Evolutionary conservation across 2,329 filamentous ascomycete genomes (phyloP).

Genomic region (Intubia oerlemansii): DNA sequence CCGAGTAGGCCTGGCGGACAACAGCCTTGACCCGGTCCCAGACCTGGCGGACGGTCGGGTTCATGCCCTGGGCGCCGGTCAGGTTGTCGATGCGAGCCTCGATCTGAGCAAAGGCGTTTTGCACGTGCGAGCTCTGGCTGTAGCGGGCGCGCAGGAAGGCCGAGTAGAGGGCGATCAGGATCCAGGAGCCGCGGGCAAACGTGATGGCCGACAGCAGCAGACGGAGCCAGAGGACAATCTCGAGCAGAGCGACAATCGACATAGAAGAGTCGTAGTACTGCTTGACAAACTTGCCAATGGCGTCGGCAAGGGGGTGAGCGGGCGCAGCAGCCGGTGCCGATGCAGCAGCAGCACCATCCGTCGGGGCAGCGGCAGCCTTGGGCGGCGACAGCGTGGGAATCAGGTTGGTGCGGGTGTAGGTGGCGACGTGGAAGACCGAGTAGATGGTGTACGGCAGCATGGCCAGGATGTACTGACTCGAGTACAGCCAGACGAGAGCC

Average conservation of each 20-base stretch:
- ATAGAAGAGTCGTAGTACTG: constrained; percentile 94
- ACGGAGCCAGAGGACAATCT: constrained; percentile 74
- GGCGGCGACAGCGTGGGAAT: constrained; percentile 68
- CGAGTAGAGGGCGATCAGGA: constrained; percentile 69
- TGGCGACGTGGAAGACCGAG: constrained; percentile 95
- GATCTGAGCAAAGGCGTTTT: constrained; percentile 53
- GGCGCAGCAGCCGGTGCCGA: constrained; percentile 31
- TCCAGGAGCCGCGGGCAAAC: constrained; percentile 82
- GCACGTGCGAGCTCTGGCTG: constrained; percentile 82
- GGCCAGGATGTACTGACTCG: constrained; percentile 72
- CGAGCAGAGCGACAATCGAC: constrained; percentile 74
- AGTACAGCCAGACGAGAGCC: constrained; percentile 87
- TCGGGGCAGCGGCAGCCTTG: constrained; percentile 26
- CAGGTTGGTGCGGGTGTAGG: constrained; percentile 83
- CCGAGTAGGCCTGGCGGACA: constrained; percentile 53
- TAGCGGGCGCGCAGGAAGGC: constrained; percentile 81
- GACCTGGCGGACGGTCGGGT: constrained; percentile 53
- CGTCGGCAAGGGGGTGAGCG: constrained; percentile 50
- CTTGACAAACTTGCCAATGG: constrained; percentile 87
- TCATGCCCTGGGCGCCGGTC: constrained; percentile 69
- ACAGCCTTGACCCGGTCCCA: constrained; percentile 65
- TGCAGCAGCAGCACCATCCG: constrained; percentile 30
- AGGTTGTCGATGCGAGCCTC: constrained; percentile 60
- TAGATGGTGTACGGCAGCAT: constrained; percentile 91
- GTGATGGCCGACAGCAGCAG: constrained; percentile 61